Base-by-base conservation (phyloP, 177 flowering plant species). In the Vitis hybrid region DNA sequence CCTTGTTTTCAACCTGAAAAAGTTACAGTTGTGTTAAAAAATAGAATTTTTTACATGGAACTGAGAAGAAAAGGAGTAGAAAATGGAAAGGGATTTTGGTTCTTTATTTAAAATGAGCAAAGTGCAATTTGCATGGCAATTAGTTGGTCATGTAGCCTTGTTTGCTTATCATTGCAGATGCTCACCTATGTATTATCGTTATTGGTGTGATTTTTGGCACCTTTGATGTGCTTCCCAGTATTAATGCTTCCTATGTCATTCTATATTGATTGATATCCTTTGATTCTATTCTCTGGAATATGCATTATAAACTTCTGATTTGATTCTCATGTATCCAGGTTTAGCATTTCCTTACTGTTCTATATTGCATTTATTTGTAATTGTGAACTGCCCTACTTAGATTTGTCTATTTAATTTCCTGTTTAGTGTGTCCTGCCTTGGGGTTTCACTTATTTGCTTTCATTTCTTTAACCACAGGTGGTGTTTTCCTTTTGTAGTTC, bases 401-500 rank as follows among this genome's bases (percentile, higher is more conserved):
- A 12, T 18, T 29, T 7, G 10, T 69, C 1, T 61, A 55, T 20
- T 66, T 29, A 15, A 50, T 9, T 50, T 49, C 20, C 45, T 52
- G 7, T 67, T 60, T 33, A 18, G 14, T 57, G 52, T 67, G 49
- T 56, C 26, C 55, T 48, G 51, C 60, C 39, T 48, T 10, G 20
- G 70, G 53, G 45, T 68, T 49, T 63, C 15, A 55, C 78, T 75
- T 66, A 53, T 77, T 39, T 29, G 26, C 45, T 39, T 69, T 72
- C 49, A 52, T 48, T 75, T 65, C 55, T 52, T 72, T 82, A 69
- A 80, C 75, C 72, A 62, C 69, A 55, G 56, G 75, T 68, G 50
- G 16, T 79, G 60, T 71, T 77, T 83, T 81, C 66, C 57, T 76
- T 85, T 80, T 88, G 84, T 76, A 94, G 99, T 93, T 94, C 71